phyloP scores from a whole-genome alignment of 2,329 filamentous ascomycete genomes.

The Calonectria crousiana region DNA sequence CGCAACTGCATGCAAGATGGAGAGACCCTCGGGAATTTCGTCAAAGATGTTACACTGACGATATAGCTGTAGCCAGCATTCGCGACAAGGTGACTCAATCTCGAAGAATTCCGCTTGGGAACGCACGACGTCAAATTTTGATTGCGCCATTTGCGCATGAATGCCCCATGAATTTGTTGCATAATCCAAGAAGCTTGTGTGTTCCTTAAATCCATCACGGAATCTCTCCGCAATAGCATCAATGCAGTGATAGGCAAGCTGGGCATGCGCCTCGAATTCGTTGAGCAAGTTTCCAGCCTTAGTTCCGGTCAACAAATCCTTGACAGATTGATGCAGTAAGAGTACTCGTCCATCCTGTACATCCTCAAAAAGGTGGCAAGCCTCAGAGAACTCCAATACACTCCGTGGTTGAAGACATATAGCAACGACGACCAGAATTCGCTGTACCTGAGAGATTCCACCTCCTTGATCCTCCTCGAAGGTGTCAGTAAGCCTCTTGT shows the following conservation, averaged over 20 bases:
- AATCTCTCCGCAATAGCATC: neutral
- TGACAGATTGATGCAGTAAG: constrained; percentile 31
- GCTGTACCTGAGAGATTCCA: constrained; percentile 1
- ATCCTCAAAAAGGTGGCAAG: constrained; percentile 28
- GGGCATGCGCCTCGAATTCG: neutral
- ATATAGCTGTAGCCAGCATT: neutral
- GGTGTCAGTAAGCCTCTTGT: constrained; percentile 26
- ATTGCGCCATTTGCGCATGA: neutral
- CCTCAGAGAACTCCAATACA: constrained; percentile 27
- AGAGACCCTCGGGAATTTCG: neutral
- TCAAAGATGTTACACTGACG: too few species aligned
- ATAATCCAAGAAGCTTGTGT: neutral
- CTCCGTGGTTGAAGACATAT: constrained; percentile 21
- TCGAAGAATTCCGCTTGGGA: neutral
- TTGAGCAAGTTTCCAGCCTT: neutral
- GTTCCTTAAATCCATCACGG: neutral
- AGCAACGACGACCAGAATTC: constrained; percentile 24
- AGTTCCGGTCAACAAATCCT: constrained; percentile 25
- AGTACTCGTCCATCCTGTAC: constrained; percentile 30
- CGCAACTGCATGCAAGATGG: neutral
- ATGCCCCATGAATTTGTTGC: neutral
- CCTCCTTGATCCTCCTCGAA: neutral
- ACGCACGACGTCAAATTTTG: neutral
- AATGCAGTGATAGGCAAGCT: neutral
- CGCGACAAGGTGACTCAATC: neutral